These are phyloP conservation scores for Astragalus glycyphyllos DNA, from an alignment of 306 rosid genomes.

Conservation along the genomic window DNA sequence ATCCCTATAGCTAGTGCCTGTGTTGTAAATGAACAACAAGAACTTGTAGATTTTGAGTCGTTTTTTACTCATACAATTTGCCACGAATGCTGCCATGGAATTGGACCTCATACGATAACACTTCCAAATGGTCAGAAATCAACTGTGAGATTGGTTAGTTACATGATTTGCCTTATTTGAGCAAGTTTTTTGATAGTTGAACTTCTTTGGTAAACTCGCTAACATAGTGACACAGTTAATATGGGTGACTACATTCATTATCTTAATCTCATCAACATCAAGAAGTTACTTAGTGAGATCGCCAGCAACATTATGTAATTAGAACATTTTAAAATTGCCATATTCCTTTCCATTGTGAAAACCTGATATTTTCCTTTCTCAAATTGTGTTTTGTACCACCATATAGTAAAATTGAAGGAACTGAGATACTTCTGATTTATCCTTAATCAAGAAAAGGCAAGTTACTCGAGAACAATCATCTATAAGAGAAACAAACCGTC, in stretches of 20 bases:
- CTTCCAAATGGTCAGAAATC: conserved; percentile 90
- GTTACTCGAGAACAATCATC: no score
- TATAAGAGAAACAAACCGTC: no score
- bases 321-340: not conserved
- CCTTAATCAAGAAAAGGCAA: no score
- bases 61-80: conserved; percentile 95
- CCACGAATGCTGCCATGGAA: conserved; percentile 99
- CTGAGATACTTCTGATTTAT: no score
- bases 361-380: no score
- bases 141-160: conserved; percentile 92
- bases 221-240: conserved; percentile 10
- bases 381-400: no score
- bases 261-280: not conserved
- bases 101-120: conserved; percentile 89
- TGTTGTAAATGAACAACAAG: conserved; percentile 71
- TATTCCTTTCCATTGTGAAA: no score
- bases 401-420: no score
- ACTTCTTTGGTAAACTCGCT: conserved; percentile 3
- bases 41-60: conserved; percentile 86
- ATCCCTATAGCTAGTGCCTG: conserved; percentile 81
- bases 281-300: conserved; percentile 13
- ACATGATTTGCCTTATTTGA: conserved; percentile 36
- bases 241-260: not conserved
- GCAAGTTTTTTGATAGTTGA: conserved; percentile 18
- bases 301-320: not conserved